Conservation (phyloP, 352 stramenopile genomes). For the Globisporangium rhizosaccharum region DNA sequence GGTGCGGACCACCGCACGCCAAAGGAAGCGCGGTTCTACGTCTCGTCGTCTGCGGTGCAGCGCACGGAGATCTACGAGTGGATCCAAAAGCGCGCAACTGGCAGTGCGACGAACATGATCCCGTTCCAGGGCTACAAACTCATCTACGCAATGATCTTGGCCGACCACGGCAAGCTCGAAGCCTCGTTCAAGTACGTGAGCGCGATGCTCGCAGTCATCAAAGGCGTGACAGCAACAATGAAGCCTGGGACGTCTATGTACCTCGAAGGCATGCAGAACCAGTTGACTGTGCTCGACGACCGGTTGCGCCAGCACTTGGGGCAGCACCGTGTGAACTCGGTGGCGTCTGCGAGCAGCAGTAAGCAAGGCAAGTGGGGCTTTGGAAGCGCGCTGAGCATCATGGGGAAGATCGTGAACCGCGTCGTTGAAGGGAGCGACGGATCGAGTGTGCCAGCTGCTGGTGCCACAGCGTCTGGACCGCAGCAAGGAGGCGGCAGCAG, state of each 20-base stretch:
- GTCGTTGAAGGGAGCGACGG: constrained; percentile 76
- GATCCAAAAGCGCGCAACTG: constrained; percentile 60
- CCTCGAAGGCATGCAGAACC: constrained; percentile 84
- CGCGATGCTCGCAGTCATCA: constrained; percentile 78
- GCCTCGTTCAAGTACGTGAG: constrained; percentile 85
- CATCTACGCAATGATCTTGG: constrained; percentile 84
- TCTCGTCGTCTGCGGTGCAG: constrained; percentile 69
- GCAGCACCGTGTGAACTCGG: constrained; percentile 63
- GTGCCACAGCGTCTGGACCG: background rate
- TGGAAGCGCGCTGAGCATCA: constrained; percentile 75
- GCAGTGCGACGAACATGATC: constrained; percentile 55
- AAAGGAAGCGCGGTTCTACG: constrained; percentile 75
- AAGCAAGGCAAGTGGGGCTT: constrained; percentile 78
- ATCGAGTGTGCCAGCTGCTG: constrained; percentile 5
- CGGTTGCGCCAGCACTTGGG: constrained; percentile 81
- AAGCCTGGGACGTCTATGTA: constrained; percentile 84
- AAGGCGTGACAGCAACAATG: constrained; percentile 66
- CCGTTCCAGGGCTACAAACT: constrained; percentile 88
- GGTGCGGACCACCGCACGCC: constrained; percentile 69
- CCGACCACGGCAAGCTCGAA: constrained; percentile 79
- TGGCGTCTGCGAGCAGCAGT: constrained; percentile 35
- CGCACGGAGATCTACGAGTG: constrained; percentile 86
- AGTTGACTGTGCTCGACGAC: constrained; percentile 82
- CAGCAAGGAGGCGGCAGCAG: constrained; percentile 18
- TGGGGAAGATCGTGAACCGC: constrained; percentile 85